A percentile compares a stretch with the other conserved stretches of the same genome.
These are phyloP conservation scores for Colletotrichum aenigma DNA, from an alignment of 2,329 filamentous ascomycete genomes.

Conservation along the genomic window DNA sequence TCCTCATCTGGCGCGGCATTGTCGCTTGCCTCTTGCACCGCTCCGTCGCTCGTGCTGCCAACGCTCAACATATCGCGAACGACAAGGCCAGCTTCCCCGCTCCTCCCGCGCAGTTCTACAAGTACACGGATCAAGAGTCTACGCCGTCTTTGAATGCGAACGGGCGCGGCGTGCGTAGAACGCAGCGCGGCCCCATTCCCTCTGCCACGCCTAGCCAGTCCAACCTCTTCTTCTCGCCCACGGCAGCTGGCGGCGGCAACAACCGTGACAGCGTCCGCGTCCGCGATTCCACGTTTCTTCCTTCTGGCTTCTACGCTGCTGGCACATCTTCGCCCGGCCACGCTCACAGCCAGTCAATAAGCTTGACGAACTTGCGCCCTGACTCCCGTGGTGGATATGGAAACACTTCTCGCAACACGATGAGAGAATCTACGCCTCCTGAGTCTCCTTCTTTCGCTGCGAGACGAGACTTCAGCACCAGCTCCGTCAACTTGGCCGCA, in stretches of 20 bases:
- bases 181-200: slow-evolving; percentile 55
- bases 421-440: slow-evolving; percentile 60
- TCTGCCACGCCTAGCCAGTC: slow-evolving; percentile 65
- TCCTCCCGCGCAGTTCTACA: slow-evolving; percentile 65
- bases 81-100: slow-evolving; percentile 70
- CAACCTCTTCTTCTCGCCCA: slow-evolving; percentile 94
- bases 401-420: slow-evolving; percentile 43
- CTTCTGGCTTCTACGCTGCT: slow-evolving; percentile 88
- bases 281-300: slow-evolving; percentile 81
- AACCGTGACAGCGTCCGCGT: slow-evolving; percentile 53
- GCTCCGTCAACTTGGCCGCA: slow-evolving; percentile 69
- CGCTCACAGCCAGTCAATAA: slow-evolving; percentile 58
- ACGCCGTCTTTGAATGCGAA: slow-evolving; percentile 55
- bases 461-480: slow-evolving; percentile 61
- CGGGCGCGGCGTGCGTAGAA: slow-evolving; percentile 55
- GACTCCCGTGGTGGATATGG: slow-evolving; percentile 56
- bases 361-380: slow-evolving; percentile 64
- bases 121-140: slow-evolving; percentile 65
- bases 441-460: slow-evolving; percentile 63
- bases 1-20: slow-evolving; percentile 86
- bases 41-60: slow-evolving; percentile 85
- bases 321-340: slow-evolving; percentile 56
- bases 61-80: slow-evolving; percentile 72
- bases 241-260: slow-evolving; percentile 69
- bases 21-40: slow-evolving; percentile 92